Evolutionary conservation across 495 filamentous ascomycete species (phyloP), one percentile per base, ranked within the genome.

Genomic region (Penicillium subrubescens): DNA sequence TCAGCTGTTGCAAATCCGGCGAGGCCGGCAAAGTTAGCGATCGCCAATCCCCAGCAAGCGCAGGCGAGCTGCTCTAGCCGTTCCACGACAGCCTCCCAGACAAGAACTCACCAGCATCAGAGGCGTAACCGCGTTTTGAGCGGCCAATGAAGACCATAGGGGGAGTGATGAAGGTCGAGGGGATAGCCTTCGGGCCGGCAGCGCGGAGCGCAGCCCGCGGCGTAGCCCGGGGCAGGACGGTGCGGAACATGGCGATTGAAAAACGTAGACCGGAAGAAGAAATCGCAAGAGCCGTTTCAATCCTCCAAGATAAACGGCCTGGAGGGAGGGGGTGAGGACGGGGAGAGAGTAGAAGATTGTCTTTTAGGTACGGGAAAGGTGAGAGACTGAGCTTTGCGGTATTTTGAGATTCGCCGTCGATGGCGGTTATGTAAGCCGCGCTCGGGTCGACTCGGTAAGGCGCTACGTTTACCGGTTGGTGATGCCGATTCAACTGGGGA

Each of bases 121-220:
- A 89, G 60, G 93, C 92, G 80, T 92, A 97, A 57, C 85, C 84
- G 73, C 88, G 85, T 81, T 87, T 83, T 77, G 84, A 84, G 73
- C 83, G 82, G 70, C 83, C 84, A 70, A 88, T 74, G 63, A 87
- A 73, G 68, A 81, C 67, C 67, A 78, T 79, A 59, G 85, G 79
- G 68, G 84, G 77, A 78, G 84, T 81, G 75, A 87, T 79, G 81
- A 75, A 79, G 82, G 73, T 71, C 80, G 87, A 75, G 84, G 82
- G 72, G 84, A 75, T 64, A 64, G 71, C 65, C 74, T 75, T 75
- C 61, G 75, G 76, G 67, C 72, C 74, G 72, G 68, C 77, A 59
- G 71, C 71, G 73, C 75, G 76, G 78, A 91, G 82, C 68, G 84
- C 84, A 78, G 89, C 83, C 84, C 86, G 87, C 74, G 87, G 85